These are phyloP conservation scores for Arthrobotrys iridis DNA, from an alignment of 2,329 filamentous ascomycete genomes.

Conservation along the genomic window DNA sequence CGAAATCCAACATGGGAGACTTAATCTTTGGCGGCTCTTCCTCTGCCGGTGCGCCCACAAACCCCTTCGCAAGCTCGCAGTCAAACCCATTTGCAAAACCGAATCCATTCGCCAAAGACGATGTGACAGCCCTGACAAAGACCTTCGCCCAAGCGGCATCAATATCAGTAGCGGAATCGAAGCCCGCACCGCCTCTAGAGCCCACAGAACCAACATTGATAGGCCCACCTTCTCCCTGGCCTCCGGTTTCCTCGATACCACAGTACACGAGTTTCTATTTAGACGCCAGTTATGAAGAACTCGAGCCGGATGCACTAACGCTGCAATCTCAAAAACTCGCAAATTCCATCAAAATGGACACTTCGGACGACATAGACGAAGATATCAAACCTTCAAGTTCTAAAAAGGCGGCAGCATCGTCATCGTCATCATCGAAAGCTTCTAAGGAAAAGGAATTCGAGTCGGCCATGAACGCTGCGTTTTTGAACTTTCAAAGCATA, in stretches of 20 bases:
- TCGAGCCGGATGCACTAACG: slow-evolving; percentile 69
- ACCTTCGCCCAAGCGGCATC: slow-evolving; percentile 78
- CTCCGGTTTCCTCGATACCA: slow-evolving; percentile 72
- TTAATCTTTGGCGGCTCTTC: slow-evolving; percentile 54
- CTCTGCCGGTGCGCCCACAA: slow-evolving; percentile 56
- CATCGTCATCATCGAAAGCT: slow-evolving; percentile 65
- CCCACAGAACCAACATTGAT: slow-evolving; percentile 54
- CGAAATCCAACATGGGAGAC: slow-evolving; percentile 58
- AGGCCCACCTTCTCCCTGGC: slow-evolving; percentile 77
- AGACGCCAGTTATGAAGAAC: slow-evolving; percentile 90
- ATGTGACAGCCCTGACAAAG: slow-evolving; percentile 72
- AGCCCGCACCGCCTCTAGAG: slow-evolving; percentile 59
- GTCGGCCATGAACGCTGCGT: slow-evolving; percentile 76
- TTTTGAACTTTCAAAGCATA: slow-evolving; percentile 82
- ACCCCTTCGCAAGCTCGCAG: slow-evolving; percentile 57
- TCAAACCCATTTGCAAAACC: slow-evolving; percentile 59
- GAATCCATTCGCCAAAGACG: slow-evolving; percentile 71
- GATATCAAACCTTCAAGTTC: slow-evolving; percentile 57
- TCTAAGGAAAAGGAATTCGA: slow-evolving; percentile 76
- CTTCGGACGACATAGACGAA: slow-evolving; percentile 60
- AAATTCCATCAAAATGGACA: slow-evolving; percentile 65
- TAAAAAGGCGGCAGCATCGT: slow-evolving; percentile 57
- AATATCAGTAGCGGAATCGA: slow-evolving; percentile 62
- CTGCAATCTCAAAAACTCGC: slow-evolving; percentile 63
- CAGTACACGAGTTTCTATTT: slow-evolving; percentile 82